These are phyloP conservation scores for Asparagopsis taxiformis DNA, from an alignment of 31 red algal species.

Conservation along the genomic window DNA sequence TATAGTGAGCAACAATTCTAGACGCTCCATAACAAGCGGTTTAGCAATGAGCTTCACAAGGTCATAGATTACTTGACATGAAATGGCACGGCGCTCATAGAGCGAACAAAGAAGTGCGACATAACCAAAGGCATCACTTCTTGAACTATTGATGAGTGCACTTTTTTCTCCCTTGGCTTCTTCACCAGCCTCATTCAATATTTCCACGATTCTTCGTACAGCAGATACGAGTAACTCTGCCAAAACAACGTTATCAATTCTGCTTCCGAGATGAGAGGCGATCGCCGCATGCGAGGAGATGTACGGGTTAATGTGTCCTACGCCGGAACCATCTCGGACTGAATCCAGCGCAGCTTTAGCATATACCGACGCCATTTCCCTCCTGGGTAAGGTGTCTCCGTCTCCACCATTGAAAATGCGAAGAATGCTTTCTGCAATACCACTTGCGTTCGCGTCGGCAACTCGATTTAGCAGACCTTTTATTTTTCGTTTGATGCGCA, in stretches of 20 bases:
- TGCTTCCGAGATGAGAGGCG: constrained; percentile 32
- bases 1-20: constrained; percentile 38
- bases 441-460: constrained; percentile 39
- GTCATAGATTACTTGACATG: constrained; percentile 25
- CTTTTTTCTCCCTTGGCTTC: not conserved
- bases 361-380: constrained; percentile 20
- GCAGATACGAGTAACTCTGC: constrained; percentile 26
- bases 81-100: constrained; percentile 25
- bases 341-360: constrained; percentile 35
- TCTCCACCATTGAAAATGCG: constrained; percentile 10
- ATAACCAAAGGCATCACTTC: constrained; percentile 40
- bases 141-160: constrained; percentile 3
- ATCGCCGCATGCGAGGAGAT: constrained; percentile 44
- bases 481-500: constrained; percentile 18
- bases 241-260: constrained; percentile 25
- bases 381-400: constrained; percentile 10
- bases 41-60: constrained; percentile 20
- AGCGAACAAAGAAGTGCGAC: constrained; percentile 42
- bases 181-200: constrained; percentile 8
- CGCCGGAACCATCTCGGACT: constrained; percentile 38
- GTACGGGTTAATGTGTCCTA: constrained; percentile 44
- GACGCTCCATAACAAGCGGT: constrained; percentile 8
- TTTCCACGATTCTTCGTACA: constrained; percentile 5
- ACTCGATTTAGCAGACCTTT: constrained; percentile 48
- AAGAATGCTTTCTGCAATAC: constrained; percentile 26